phyloP scores from a whole-genome alignment of 2,329 filamentous ascomycete genomes.

The Pyricularia sp. region DNA sequence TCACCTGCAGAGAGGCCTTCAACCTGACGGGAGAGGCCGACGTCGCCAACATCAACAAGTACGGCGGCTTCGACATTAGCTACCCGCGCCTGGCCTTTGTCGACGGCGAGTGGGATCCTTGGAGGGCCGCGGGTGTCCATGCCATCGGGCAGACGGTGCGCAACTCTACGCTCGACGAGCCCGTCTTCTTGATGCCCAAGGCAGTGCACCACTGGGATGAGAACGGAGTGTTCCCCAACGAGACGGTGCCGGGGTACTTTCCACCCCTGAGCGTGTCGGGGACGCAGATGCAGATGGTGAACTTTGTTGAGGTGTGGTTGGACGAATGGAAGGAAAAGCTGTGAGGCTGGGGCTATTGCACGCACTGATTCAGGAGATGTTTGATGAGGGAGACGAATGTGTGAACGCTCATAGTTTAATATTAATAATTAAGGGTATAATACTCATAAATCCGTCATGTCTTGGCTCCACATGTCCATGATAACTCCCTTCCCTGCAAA shows the following conservation, averaged over 20 bases:
- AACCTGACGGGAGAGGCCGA: conserved; percentile 53
- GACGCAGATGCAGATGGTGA: conserved; percentile 9
- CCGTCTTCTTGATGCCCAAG: conserved; percentile 59
- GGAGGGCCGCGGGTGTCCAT: conserved; percentile 62
- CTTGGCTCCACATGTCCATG: background rate
- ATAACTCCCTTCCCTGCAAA: background rate
- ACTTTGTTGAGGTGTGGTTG: conserved; percentile 12
- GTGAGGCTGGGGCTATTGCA: background rate
- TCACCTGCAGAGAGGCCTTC: conserved; percentile 55
- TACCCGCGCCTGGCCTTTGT: conserved; percentile 66
- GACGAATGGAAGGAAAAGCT: conserved; percentile 6
- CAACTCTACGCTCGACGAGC: conserved; percentile 48
- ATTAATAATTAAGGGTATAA: background rate
- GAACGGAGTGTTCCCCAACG: conserved; percentile 50
- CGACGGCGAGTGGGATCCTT: conserved; percentile 68
- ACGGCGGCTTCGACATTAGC: conserved; percentile 58
- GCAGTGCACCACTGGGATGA: conserved; percentile 71
- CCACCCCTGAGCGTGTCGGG: conserved; percentile 43
- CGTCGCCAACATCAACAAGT: conserved; percentile 57
- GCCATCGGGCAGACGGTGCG: conserved; percentile 46
- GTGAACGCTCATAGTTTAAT: background rate
- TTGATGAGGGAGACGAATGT: too few species aligned
- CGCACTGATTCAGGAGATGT: too few species aligned
- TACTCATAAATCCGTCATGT: background rate
- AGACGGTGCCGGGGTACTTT: conserved; percentile 38